These are phyloP conservation scores for Cadophora gregata DNA, from an alignment of 2,329 filamentous ascomycete genomes.

Conservation along the genomic window DNA sequence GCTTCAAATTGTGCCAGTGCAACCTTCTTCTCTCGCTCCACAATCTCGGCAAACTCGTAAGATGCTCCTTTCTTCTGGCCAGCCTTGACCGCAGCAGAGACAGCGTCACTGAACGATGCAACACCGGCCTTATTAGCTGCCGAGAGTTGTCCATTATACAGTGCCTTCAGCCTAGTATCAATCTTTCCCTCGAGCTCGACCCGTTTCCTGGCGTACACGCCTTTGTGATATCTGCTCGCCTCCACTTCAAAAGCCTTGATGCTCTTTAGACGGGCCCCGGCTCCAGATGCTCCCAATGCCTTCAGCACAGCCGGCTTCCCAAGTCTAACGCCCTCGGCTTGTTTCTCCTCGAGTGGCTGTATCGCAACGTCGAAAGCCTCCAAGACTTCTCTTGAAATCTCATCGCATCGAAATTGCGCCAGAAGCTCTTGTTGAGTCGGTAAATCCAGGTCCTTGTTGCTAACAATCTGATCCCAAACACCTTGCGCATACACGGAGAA, in stretches of 20 bases:
- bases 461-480: conserved; percentile 97
- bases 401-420: conserved; percentile 96
- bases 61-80: conserved; percentile 89
- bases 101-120: conserved; percentile 82
- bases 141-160: conserved; percentile 87
- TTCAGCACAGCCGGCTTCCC: conserved; percentile 76
- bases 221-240: conserved; percentile 95
- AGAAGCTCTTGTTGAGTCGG: conserved; percentile 97
- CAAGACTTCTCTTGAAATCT: conserved; percentile 90
- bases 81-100: conserved; percentile 83
- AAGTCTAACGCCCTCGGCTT: conserved; percentile 74
- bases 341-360: conserved; percentile 82
- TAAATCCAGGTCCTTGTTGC: conserved; percentile 97
- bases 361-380: conserved; percentile 84
- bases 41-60: conserved; percentile 97
- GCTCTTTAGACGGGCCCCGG: conserved; percentile 71
- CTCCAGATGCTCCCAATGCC: conserved; percentile 77
- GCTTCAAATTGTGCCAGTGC: conserved; percentile 77
- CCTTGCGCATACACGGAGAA: conserved; percentile 92
- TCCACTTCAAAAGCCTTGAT: conserved; percentile 87
- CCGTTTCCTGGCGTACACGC: conserved; percentile 86
- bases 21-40: conserved; percentile 79
- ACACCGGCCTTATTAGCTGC: conserved; percentile 92
- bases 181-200: conserved; percentile 86
- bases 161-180: conserved; percentile 83